phyloP scores from a whole-genome alignment of 163 green algal genomes.

The Prototheca cutis region DNA sequence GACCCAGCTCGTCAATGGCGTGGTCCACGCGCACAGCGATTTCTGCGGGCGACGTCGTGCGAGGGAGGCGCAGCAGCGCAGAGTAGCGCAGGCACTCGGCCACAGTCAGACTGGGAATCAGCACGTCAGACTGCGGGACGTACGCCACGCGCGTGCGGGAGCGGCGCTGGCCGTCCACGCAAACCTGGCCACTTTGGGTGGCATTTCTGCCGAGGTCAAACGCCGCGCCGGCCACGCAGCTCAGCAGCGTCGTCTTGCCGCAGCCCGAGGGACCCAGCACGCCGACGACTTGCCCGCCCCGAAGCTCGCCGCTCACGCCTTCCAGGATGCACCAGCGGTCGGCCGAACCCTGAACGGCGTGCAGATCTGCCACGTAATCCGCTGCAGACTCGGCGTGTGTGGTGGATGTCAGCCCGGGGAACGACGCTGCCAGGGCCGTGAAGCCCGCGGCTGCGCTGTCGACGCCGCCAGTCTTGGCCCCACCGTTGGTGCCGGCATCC shows the following conservation, averaged over 20 bases:
- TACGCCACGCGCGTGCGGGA: conserved; percentile 27
- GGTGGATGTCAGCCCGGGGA: too few species aligned
- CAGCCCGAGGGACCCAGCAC: conserved; percentile 38
- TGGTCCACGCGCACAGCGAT: conserved; percentile 15
- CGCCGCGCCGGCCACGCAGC: conserved; percentile 26
- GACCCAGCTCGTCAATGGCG: conserved; percentile 39
- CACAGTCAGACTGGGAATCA: conserved; percentile 58
- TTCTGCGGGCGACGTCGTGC: conserved; percentile 12
- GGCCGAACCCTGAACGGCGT: not conserved
- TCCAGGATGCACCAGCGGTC: conserved; percentile 23
- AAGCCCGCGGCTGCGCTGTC: too few species aligned
- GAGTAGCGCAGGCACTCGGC: conserved; percentile 49
- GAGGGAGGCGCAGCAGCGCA: conserved; percentile 31
- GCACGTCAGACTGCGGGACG: conserved; percentile 57
- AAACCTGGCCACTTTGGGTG: conserved; percentile 26
- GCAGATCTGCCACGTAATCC: conserved; percentile 17
- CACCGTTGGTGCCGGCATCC: too few species aligned
- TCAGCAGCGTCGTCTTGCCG: conserved; percentile 49
- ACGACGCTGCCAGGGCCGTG: too few species aligned
- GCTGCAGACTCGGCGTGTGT: not conserved
- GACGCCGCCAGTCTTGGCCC: too few species aligned
- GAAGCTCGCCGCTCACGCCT: conserved; percentile 21
- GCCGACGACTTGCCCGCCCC: conserved; percentile 33
- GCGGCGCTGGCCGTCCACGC: conserved; percentile 33
- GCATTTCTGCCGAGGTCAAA: conserved; percentile 18